These are phyloP conservation scores for Geranomyces variabilis DNA, from an alignment of 192 early-diverging fungal genomes.

Conservation along the genomic window DNA sequence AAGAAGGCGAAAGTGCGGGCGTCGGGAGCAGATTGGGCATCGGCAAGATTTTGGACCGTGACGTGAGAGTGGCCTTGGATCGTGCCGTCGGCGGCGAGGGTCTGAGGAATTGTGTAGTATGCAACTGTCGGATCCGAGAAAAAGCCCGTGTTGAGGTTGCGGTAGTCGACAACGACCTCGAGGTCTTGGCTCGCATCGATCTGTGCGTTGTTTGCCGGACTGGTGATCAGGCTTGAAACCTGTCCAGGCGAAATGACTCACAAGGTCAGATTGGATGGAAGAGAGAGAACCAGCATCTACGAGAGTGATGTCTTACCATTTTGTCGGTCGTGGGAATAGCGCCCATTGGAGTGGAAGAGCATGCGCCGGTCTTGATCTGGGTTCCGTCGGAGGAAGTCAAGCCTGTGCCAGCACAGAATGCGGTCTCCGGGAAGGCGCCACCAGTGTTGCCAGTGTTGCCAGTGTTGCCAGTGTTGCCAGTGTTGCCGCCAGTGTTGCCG, in stretches of 20 bases:
- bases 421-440: neutral
- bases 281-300: too few species aligned
- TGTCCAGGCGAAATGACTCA: neutral
- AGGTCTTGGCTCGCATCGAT: slow-evolving; percentile 33
- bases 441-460: neutral
- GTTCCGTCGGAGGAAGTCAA: slow-evolving; percentile 38
- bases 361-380: slow-evolving; percentile 38
- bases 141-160: slow-evolving; percentile 48
- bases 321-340: slow-evolving; percentile 41
- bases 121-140: slow-evolving; percentile 35
- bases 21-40: slow-evolving; percentile 28
- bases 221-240: slow-evolving; percentile 37
- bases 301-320: slow-evolving; percentile 38
- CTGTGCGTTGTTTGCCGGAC: slow-evolving; percentile 38
- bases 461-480: neutral
- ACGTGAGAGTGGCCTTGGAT: slow-evolving; percentile 54
- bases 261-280: too few species aligned
- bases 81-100: slow-evolving; percentile 43
- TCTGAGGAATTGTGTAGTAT: slow-evolving; percentile 45
- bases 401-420: slow-evolving; percentile 22
- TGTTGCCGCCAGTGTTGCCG: slow-evolving; percentile 7
- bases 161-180: slow-evolving; percentile 30
- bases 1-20: slow-evolving; percentile 42
- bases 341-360: slow-evolving; percentile 34
- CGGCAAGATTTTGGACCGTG: slow-evolving; percentile 38